Base-by-base conservation (phyloP, 192 early-diverging fungal genomes). In the Obelidium mucronatum region DNA sequence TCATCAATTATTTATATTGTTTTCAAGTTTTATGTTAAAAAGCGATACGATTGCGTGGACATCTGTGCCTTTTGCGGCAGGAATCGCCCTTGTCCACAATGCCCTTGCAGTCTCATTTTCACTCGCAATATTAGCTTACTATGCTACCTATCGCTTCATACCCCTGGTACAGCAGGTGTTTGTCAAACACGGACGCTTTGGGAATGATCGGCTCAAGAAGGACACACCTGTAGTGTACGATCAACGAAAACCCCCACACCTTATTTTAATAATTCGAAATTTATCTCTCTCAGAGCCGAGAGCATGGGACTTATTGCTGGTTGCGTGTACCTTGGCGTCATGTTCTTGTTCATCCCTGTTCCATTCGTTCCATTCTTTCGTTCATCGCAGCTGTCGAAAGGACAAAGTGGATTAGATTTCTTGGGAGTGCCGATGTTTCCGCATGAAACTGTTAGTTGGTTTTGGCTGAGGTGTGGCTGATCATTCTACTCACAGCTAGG, bases 311-410 rank as follows among this genome's bases (percentile, higher is more conserved):
- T 96, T 59, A 85, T 97, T 3, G 90, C 90, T 0, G 97, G 94
- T 19, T 87, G 94, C 30, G 86, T 97, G 30, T 99, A 98, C 69
- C 84, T 98, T 51, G 88, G 94, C 11, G 86, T 85, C 15, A 88
- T 98, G 73, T 96, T 98, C 77, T 53, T 97, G 33, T 97, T 98
- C 75, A 96, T 98, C 31, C 98, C 98, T 0, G 92, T 95, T 30
- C 96, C 95, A 13, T 99, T 99, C 79, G 87, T 94, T 58, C 80
- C 84, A 24, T 98, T 93, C 93, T 92, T 95, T 81, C 60, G 40
- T n/a, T 33, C 51, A 2, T 63, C 40, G 8, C 61, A 60, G 24
- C 56, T 24, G 2, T 13, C 35, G 26, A 63, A 22, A 35, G 73
- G 73, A 26, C 71, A 76, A 51, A 79, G 79, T 48, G 84, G 84